These are phyloP conservation scores for Coemansia sp. DNA, from an alignment of 192 early-diverging fungal species.

Conservation along the genomic window DNA sequence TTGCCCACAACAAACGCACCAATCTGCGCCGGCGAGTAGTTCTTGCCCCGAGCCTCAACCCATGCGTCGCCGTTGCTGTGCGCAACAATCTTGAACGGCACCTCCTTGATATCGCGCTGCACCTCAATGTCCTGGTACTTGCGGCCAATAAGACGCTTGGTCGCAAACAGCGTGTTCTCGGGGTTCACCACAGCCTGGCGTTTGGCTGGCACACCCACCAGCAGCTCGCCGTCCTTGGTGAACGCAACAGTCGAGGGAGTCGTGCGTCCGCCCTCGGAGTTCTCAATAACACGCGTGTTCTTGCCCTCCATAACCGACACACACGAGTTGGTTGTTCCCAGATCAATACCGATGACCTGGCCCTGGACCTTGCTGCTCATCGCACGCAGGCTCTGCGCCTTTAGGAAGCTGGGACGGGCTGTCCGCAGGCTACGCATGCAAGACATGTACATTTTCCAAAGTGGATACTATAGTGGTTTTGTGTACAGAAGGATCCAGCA, in stretches of 20 bases:
- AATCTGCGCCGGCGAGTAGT: constrained; percentile 94
- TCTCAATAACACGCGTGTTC: constrained; percentile 94
- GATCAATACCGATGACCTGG: constrained; percentile 95
- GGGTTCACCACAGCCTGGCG: constrained; percentile 99
- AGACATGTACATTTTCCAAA: constrained; percentile 55
- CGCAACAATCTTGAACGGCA: constrained; percentile 93
- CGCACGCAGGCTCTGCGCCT: constrained; percentile 35
- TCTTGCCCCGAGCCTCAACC: constrained; percentile 93
- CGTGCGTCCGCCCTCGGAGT: constrained; percentile 93
- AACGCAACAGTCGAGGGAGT: constrained; percentile 98
- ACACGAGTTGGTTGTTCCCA: constrained; percentile 99
- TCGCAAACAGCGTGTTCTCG: constrained; percentile 97
- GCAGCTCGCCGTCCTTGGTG: constrained; percentile 90
- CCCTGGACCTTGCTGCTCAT: constrained; percentile 69
- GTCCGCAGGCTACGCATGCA: constrained; percentile 53
- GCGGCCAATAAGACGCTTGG: constrained; percentile 96
- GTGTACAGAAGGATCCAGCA: constrained; percentile 14
- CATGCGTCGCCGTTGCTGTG: constrained; percentile 98
- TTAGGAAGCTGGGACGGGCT: constrained; percentile 35
- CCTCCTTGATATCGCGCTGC: constrained; percentile 84
- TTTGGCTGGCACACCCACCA: constrained; percentile 96
- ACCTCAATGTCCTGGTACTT: constrained; percentile 86
- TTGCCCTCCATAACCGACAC: constrained; percentile 99
- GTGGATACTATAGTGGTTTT: not conserved
- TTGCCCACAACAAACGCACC: constrained; percentile 97